Percentiles rank a stretch among this genome's conserved stretches.
Evolutionary conservation across 352 stramenopile genomes (phyloP).

Genomic region (Aphanomyces stellatus): DNA sequence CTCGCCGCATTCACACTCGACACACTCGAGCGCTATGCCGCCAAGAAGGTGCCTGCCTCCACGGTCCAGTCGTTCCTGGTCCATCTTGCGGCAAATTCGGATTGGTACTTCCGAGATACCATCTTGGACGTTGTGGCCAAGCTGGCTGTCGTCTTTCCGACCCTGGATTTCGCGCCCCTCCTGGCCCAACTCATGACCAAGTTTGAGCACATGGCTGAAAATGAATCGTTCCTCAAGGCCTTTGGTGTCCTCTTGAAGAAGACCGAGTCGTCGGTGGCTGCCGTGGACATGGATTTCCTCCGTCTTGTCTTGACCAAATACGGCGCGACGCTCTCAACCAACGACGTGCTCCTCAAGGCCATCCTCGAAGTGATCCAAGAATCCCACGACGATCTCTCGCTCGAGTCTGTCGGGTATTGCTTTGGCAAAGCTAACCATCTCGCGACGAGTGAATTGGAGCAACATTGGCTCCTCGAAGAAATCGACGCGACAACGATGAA

Average conservation of each 20-base stretch:
- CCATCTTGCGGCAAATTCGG: not conserved
- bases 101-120: not conserved
- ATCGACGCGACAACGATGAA: conserved; percentile 55
- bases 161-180: not conserved
- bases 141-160: not conserved
- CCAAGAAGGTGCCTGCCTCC: not conserved
- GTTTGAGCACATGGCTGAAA: not conserved
- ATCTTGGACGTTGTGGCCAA: not conserved
- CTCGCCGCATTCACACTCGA: not conserved
- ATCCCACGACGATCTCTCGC: conserved; percentile 22
- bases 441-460: conserved; percentile 13
- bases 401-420: conserved; percentile 52
- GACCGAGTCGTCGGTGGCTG: not conserved
- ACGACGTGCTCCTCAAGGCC: conserved; percentile 46
- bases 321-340: conserved; percentile 49
- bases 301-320: conserved; percentile 44
- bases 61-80: not conserved
- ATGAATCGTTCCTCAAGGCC: not conserved
- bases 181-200: not conserved
- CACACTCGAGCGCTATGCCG: not conserved
- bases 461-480: conserved; percentile 29
- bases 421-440: conserved; percentile 45
- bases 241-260: not conserved
- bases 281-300: conserved; percentile 8
- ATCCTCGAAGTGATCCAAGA: conserved; percentile 39